Conservation (phyloP, 768 basidiomycete genomes). For the Lentinula sp. region DNA sequence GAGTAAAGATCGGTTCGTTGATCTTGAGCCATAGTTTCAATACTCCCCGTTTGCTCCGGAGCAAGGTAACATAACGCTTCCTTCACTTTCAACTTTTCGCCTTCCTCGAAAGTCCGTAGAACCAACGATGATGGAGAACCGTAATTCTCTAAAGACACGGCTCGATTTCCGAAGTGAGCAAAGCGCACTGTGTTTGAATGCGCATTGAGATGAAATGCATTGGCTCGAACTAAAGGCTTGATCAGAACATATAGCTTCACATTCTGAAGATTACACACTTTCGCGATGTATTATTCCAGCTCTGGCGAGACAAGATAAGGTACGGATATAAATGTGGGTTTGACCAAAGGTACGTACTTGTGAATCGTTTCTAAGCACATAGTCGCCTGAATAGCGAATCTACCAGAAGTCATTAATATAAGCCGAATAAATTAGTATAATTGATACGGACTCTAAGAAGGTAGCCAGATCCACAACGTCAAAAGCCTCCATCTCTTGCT, state of each 20-base stretch:
- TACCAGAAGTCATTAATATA: slow-evolving; percentile 18
- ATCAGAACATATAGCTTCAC: background rate
- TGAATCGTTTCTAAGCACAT: slow-evolving; percentile 66
- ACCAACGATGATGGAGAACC: slow-evolving; percentile 71
- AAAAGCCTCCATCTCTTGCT: slow-evolving; percentile 51
- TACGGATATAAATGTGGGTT: background rate
- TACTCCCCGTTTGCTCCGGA: slow-evolving; percentile 72
- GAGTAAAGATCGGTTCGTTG: slow-evolving; percentile 73
- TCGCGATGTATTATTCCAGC: slow-evolving; percentile 63
- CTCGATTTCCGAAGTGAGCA: slow-evolving; percentile 72
- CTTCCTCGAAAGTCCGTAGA: slow-evolving; percentile 52
- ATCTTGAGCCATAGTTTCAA: slow-evolving; percentile 66
- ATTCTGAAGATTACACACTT: slow-evolving; percentile 28
- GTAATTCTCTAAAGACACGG: slow-evolving; percentile 63
- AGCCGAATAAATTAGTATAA: background rate
- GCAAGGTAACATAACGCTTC: slow-evolving; percentile 72
- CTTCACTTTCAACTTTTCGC: slow-evolving; percentile 64
- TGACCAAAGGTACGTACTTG: slow-evolving; percentile 26
- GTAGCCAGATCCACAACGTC: slow-evolving; percentile 75
- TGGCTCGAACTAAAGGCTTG: slow-evolving; percentile 51
- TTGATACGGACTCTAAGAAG: slow-evolving; percentile 56
- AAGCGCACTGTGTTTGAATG: slow-evolving; percentile 65
- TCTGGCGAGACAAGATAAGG: slow-evolving; percentile 20
- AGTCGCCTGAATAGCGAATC: slow-evolving; percentile 73
- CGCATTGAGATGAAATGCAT: slow-evolving; percentile 69